Evolutionary conservation across 257 asterid species (phyloP).

Genomic region (Ballota nigra): DNA sequence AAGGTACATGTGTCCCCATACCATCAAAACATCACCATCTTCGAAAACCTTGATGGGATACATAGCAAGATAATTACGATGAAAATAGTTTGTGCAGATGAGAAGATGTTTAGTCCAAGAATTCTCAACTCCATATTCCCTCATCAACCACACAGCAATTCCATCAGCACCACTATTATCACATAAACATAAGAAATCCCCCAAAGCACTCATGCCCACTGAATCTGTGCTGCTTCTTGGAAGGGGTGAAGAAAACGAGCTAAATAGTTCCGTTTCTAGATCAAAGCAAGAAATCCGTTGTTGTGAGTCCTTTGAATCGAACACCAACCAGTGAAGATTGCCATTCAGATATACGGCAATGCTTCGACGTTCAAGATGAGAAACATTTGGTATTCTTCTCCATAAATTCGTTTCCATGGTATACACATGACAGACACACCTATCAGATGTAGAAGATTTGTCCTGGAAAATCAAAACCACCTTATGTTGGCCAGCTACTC

Average conservation of each 20-base stretch:
- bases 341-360: not conserved
- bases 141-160: not conserved
- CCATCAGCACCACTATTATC: not conserved
- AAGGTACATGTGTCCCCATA: not conserved
- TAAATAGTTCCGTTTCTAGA: not conserved
- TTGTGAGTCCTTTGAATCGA: not conserved
- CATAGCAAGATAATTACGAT: not conserved
- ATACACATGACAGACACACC: not conserved
- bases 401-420: not conserved
- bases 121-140: not conserved
- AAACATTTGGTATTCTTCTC: not conserved
- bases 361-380: not conserved
- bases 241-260: not conserved
- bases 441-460: not conserved
- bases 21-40: not conserved
- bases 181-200: not conserved
- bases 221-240: not conserved
- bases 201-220: not conserved
- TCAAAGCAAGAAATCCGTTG: not conserved
- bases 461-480: not conserved
- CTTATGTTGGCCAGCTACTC: not conserved
- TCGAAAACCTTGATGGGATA: not conserved
- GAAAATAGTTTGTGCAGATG: not conserved
- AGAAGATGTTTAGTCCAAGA: not conserved
- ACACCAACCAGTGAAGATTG: not conserved